Base-by-base conservation (phyloP, 2,329 filamentous ascomycete species). In the Nannizziopsis arthrosporioides region DNA sequence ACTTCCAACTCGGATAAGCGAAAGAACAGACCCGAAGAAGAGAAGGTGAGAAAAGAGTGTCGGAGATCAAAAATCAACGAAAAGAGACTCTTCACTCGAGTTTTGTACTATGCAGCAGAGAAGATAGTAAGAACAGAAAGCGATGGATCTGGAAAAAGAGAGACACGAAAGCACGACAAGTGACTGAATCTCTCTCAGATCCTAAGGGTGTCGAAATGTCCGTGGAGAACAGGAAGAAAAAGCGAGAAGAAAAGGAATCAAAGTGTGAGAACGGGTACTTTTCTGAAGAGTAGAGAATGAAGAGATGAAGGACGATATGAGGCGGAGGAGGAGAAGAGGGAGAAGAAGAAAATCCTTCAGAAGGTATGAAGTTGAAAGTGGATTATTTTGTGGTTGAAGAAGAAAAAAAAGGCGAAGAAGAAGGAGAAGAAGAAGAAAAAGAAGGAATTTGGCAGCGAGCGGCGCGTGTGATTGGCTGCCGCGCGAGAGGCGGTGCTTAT, bases 81-180 rank as follows among this genome's bases (percentile, higher is more conserved):
- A 14, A 19, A 32, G 38, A 11, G 35, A 38, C 43, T 45, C 34
- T 39, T 37, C 43, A 39, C 43, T 45, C 43, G n/a, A 18, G 11
- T 8, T n/a, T 17, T 34, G 39, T 34, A 37, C 39, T 53, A 53
- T 56, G 52, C 50, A 53, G 53, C 22, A 27, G 22, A 54, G 47
- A 51, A 50, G 37, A 50, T 57, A 54, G 55, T 56, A 50, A 57
- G 17, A 17, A 22, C 10, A 14, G 41, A 3, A 12, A 36, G 18
- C 34, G 31, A 27, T 17, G 32, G 43, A 34, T 17, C 36, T 36
- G 42, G 15, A 31, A 35, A 40, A 47, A n/a, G 31, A 42, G 46
- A 50, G 37, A 42, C 38, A 15, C 22, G 39, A 42, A 51, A 51
- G 35, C 47, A 51, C 44, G 44, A 42, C 31, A 44, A 43, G 38